Evolutionary conservation across 345 rosid species (phyloP).

Genomic region (Rubroshorea leprosula): DNA sequence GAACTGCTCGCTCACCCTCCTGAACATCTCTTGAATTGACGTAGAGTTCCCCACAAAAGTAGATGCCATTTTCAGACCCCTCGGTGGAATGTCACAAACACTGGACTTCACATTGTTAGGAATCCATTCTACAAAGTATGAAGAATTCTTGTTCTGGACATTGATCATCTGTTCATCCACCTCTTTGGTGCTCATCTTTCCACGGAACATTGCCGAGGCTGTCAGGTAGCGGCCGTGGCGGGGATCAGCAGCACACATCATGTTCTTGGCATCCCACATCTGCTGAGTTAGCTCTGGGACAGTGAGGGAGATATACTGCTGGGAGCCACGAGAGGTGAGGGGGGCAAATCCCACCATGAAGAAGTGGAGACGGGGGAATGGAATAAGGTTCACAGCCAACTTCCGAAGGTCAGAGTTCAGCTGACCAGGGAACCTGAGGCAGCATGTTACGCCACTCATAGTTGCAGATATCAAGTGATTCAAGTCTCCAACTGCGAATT

Average conservation of each 20-base stretch:
- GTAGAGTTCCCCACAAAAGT: slow-evolving; percentile 30
- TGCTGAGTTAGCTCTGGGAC: slow-evolving; percentile 55
- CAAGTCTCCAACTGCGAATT: slow-evolving; percentile 80
- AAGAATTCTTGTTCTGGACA: slow-evolving; percentile 96
- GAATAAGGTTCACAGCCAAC: slow-evolving; percentile 90
- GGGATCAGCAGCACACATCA: slow-evolving; percentile 99
- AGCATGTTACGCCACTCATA: slow-evolving; percentile 97
- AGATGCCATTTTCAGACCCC: slow-evolving; percentile 38
- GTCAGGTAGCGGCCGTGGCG: slow-evolving; percentile 97
- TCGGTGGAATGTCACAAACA: slow-evolving; percentile 46
- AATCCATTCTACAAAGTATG: slow-evolving; percentile 96
- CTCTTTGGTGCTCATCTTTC: slow-evolving; percentile 98
- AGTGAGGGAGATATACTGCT: slow-evolving; percentile 52
- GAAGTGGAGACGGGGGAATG: slow-evolving; percentile 98
- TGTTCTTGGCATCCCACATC: slow-evolving; percentile 96
- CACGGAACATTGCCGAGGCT: slow-evolving; percentile 95
- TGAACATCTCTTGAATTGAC: slow-evolving; percentile 90
- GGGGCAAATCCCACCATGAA: slow-evolving; percentile 97
- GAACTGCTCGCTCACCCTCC: slow-evolving; percentile 98
- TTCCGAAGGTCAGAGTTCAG: slow-evolving; percentile 91
- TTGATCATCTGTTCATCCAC: slow-evolving; percentile 93
- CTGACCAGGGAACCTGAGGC: slow-evolving; percentile 96
- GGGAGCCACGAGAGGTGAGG: slow-evolving; percentile 61
- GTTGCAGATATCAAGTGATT: slow-evolving; percentile 94
- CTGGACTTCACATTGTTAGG: slow-evolving; percentile 57